These are phyloP conservation scores for Lachnellula occidentalis DNA, from an alignment of 2,329 filamentous ascomycete genomes.

Conservation along the genomic window DNA sequence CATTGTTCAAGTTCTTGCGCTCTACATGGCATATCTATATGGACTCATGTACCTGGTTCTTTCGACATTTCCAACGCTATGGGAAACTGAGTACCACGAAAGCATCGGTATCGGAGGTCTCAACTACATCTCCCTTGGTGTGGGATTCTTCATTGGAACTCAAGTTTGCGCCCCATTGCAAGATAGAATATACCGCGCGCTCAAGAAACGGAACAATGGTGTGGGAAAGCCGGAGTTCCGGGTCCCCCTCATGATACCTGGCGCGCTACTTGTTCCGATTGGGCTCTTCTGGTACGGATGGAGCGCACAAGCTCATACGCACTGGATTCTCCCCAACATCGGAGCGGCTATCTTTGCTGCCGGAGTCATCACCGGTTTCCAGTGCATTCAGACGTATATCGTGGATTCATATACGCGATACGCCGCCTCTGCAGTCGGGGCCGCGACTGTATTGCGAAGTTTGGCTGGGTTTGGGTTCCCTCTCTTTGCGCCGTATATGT, in stretches of 20 bases:
- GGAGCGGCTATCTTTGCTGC: constrained; percentile 45
- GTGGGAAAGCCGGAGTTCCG: constrained; percentile 50
- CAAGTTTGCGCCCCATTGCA: constrained; percentile 24
- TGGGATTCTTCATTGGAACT: constrained; percentile 38
- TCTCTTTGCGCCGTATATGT: constrained; percentile 18
- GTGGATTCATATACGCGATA: constrained; percentile 40
- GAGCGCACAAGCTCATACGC: constrained; percentile 42
- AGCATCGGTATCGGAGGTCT: constrained; percentile 50
- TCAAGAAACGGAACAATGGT: constrained; percentile 19
- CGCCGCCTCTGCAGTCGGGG: constrained; percentile 35
- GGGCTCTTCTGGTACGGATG: constrained; percentile 53
- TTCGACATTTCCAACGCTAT: constrained; percentile 53
- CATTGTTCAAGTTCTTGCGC: constrained; percentile 45
- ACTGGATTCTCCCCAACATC: constrained; percentile 53
- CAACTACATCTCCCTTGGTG: constrained; percentile 44
- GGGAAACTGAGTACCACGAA: constrained; percentile 48
- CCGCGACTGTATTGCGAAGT: constrained; percentile 12
- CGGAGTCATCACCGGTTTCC: constrained; percentile 33
- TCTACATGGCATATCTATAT: constrained; percentile 47
- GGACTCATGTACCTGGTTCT: constrained; percentile 50
- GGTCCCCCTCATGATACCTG: constrained; percentile 50
- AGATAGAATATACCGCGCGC: constrained; percentile 18
- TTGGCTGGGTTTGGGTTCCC: constrained; percentile 19
- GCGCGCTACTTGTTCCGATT: constrained; percentile 48
- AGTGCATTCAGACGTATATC: constrained; percentile 40